Percentiles rank a stretch among this genome's conserved stretches.
Conservation (phyloP, 2,329 filamentous ascomycete species). For the Ascochyta rabiei region DNA sequence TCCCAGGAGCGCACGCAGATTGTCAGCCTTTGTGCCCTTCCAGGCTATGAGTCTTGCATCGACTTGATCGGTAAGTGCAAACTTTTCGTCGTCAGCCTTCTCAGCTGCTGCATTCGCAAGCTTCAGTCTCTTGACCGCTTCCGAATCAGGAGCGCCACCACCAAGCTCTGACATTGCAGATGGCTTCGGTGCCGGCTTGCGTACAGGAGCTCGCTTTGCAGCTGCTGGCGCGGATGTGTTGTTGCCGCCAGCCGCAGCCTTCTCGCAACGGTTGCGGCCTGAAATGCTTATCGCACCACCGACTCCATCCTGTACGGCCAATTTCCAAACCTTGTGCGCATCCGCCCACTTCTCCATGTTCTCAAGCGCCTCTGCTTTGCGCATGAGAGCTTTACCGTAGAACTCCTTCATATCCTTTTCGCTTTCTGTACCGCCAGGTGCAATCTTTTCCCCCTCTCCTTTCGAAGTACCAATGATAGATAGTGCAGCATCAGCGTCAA, state of each 20-base stretch:
- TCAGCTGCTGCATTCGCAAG: slow-evolving; percentile 86
- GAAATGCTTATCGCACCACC: slow-evolving; percentile 85
- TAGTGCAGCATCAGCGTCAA: slow-evolving; percentile 82
- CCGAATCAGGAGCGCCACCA: slow-evolving; percentile 60
- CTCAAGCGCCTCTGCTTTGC: slow-evolving; percentile 94
- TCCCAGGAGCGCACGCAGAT: slow-evolving; percentile 83
- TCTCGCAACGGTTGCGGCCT: slow-evolving; percentile 87
- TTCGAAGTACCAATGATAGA: slow-evolving; percentile 77
- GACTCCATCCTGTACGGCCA: slow-evolving; percentile 81
- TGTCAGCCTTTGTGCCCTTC: slow-evolving; percentile 91
- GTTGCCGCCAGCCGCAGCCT: slow-evolving; percentile 63
- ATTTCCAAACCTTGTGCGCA: slow-evolving; percentile 78
- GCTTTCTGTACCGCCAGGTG: slow-evolving; percentile 63
- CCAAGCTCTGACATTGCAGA: slow-evolving; percentile 53
- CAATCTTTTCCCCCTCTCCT: slow-evolving; percentile 81
- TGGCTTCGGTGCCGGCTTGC: slow-evolving; percentile 39
- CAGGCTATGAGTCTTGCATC: slow-evolving; percentile 79
- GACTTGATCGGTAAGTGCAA: slow-evolving; percentile 83
- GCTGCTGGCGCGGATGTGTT: slow-evolving; percentile 23
- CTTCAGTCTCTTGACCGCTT: slow-evolving; percentile 81
- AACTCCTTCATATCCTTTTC: slow-evolving; percentile 89
- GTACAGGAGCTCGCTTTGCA: slow-evolving; percentile 34
- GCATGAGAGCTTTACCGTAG: slow-evolving; percentile 89
- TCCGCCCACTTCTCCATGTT: slow-evolving; percentile 94
- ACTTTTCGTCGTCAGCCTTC: slow-evolving; percentile 88